Base-by-base conservation (phyloP, 2,329 filamentous ascomycete species). In the Fonsecaea pedrosoi region DNA sequence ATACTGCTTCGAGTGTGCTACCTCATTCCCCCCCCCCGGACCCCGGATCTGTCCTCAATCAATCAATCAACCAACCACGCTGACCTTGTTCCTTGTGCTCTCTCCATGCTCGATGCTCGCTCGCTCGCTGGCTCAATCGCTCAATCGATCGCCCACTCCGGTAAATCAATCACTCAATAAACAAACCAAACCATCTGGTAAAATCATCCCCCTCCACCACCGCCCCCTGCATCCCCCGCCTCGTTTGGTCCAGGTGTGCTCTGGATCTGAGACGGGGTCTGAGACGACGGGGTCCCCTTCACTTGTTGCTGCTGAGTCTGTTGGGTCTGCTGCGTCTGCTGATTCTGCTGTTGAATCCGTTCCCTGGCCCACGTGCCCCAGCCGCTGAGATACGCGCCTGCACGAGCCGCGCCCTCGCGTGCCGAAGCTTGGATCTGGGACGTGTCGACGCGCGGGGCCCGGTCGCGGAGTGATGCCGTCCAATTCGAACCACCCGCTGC, bases 371-470 rank as follows among this genome's bases (percentile, higher is more conserved):
- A 89, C 1, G 82, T 78, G 4, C 87, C 83, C 87, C 87, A 89
- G 0, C 85, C 87, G 63, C 84, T 87, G 58, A 90, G 77, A 72
- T 89, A 90, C 0, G 87, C 84, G 15, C 86, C 81, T n/a, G 87
- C 87, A 45, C 82, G 80, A 60, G 84, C 84, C 10, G 83, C 77
- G 1, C 85, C 86, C 9, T 84, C 83, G 66, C 80, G 79, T 2
- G 86, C 82, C 8, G 82, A 83, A 18, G 85, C 82, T 73, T 87
- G 85, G 0, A 86, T 82, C 65, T 85, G 79, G 13, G 81, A 76
- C 18, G 87, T 75, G 70, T 88, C 85, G 66, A 68, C 66, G 53
- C 60, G 70, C 57, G 45, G 25, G 34, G 70, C 64, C 57, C 71
- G 58, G 72, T 74, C 64, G 68, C 68, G 32, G 73, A 75, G 37